Conservation (phyloP, 345 rosid genomes). For the Ceriops tagal region DNA sequence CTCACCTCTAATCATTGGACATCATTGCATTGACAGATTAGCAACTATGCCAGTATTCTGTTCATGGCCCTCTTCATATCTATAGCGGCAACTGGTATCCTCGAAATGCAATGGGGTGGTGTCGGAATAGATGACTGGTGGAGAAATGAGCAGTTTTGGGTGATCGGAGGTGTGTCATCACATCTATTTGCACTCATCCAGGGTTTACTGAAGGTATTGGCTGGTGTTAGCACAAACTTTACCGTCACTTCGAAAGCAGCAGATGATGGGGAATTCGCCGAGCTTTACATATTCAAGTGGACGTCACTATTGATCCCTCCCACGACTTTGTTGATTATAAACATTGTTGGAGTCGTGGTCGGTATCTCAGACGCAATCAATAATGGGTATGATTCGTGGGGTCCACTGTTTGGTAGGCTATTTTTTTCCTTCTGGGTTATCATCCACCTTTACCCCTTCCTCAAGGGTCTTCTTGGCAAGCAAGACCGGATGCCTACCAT, state of each 20-base stretch:
- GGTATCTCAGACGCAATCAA: constrained; percentile 97
- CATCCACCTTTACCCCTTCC: constrained; percentile 93
- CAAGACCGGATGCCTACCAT: constrained; percentile 97
- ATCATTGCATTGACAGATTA: constrained; percentile 56
- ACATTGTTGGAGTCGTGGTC: constrained; percentile 76
- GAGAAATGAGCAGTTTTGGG: constrained; percentile 99
- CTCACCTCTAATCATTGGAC: constrained; percentile 2
- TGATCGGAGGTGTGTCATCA: constrained; percentile 90
- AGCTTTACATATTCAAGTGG: constrained; percentile 97
- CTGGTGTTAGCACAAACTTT: constrained; percentile 89
- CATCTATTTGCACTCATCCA: constrained; percentile 95
- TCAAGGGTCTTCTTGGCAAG: constrained; percentile 91
- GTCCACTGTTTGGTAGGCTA: constrained; percentile 89
- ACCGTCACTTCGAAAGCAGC: constrained; percentile 95
- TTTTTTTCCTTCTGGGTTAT: constrained; percentile 95
- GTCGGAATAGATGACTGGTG: constrained; percentile 97
- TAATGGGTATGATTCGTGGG: constrained; percentile 98
- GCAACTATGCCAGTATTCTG: constrained; percentile 84
- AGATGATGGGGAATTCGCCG: constrained; percentile 90
- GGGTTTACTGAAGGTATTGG: constrained; percentile 92
- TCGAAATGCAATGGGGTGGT: constrained; percentile 99
- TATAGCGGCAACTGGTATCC: constrained; percentile 88
- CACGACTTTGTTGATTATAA: constrained; percentile 75
- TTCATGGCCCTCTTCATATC: constrained; percentile 90
- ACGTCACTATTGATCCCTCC: constrained; percentile 89